phyloP scores from a whole-genome alignment of 345 rosid species.

The Citrus hindsii region DNA sequence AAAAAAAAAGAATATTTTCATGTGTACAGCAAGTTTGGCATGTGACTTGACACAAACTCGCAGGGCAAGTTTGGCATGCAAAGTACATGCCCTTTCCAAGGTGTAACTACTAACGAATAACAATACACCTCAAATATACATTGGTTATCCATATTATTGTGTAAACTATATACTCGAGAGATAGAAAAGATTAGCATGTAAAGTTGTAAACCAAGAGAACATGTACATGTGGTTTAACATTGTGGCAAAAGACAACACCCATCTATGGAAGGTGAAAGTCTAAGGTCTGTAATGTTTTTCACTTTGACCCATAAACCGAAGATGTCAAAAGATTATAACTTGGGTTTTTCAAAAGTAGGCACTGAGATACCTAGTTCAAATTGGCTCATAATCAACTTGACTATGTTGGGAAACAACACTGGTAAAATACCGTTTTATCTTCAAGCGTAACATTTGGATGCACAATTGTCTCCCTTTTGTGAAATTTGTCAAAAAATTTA shows the following conservation, averaged over 20 bases:
- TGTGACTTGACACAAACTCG: neutral
- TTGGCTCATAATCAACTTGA: neutral
- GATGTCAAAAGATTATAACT: neutral
- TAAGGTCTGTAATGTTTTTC: neutral
- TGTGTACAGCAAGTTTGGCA: neutral
- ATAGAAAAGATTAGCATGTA: neutral
- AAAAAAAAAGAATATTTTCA: neutral
- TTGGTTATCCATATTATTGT: neutral
- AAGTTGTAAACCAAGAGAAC: neutral
- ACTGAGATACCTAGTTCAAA: neutral
- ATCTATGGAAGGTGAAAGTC: neutral
- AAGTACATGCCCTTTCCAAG: neutral
- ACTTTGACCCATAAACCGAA: neutral
- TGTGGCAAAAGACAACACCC: neutral
- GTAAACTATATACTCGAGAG: neutral
- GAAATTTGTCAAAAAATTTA: neutral
- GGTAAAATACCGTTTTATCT: neutral
- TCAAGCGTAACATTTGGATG: neutral
- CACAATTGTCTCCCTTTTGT: neutral
- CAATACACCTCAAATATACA: neutral
- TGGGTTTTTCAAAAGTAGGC: neutral
- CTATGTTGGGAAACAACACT: neutral
- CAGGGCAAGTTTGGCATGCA: neutral
- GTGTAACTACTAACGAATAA: neutral
- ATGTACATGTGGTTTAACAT: too few relatives aligned